Evolutionary conservation across 345 rosid species (phyloP).

Genomic region (Laguncularia racemosa): DNA sequence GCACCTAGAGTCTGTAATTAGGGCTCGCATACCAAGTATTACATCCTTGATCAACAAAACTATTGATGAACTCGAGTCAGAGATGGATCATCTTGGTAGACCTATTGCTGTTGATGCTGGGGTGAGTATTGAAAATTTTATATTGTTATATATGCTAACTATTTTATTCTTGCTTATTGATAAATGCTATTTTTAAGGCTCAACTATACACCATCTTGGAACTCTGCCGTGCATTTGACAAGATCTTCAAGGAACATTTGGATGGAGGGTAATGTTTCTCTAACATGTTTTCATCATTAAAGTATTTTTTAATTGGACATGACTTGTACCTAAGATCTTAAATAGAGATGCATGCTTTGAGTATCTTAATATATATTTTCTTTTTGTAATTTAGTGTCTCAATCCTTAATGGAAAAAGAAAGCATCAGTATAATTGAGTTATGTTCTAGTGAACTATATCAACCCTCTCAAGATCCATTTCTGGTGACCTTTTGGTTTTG

Average conservation of each 20-base stretch:
- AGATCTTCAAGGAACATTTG: constrained; percentile 85
- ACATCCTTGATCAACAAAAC: constrained; percentile 77
- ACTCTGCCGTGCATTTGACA: constrained; percentile 82
- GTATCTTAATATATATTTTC: too few relatives aligned
- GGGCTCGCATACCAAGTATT: constrained; percentile 84
- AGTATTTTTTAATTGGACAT: too few relatives aligned
- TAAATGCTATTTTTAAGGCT: constrained; percentile 32
- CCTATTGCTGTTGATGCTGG: constrained; percentile 92
- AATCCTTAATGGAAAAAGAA: too few relatives aligned
- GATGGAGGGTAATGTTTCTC: constrained; percentile 71
- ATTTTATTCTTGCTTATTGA: constrained; percentile 9
- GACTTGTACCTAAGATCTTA: too few relatives aligned
- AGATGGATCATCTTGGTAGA: constrained; percentile 81
- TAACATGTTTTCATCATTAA: too few relatives aligned
- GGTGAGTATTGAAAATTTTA: constrained; percentile 32
- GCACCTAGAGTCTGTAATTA: constrained; percentile 88
- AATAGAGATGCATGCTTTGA: too few relatives aligned
- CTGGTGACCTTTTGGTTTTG: too few relatives aligned
- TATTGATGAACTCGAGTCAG: constrained; percentile 86
- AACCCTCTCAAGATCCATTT: too few relatives aligned
- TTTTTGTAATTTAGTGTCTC: too few relatives aligned
- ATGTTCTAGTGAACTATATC: too few relatives aligned
- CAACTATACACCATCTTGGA: constrained; percentile 73
- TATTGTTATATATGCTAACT: constrained; percentile 3
- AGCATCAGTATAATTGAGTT: too few relatives aligned